A percentile compares a stretch with the other conserved stretches of the same genome.
Conservation (phyloP, 441 rosid species). For the Gossypium gossypioides region DNA sequence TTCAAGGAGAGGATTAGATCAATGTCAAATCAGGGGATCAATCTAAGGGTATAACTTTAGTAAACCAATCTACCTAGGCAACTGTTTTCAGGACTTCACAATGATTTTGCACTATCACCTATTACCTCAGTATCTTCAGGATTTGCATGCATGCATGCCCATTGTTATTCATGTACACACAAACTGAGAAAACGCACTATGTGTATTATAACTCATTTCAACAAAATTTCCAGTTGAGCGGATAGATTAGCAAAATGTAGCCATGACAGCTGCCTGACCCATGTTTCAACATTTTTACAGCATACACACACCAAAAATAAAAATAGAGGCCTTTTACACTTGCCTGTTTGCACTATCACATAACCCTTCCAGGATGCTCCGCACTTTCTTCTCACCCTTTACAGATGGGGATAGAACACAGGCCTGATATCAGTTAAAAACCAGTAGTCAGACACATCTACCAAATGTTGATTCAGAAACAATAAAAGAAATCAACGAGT, state of each 20-base stretch:
- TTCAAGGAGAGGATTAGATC: neutral
- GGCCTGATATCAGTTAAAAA: conserved; percentile 44
- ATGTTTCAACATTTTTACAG: neutral
- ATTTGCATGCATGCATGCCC: neutral
- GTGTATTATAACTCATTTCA: neutral
- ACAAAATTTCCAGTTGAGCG: neutral
- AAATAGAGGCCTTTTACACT: conserved; percentile 20
- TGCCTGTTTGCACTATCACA: conserved; percentile 73
- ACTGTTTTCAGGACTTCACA: neutral
- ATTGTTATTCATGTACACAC: neutral
- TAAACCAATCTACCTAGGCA: neutral
- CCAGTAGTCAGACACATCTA: conserved; percentile 12
- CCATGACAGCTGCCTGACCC: neutral
- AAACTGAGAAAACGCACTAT: neutral
- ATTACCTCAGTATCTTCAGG: neutral
- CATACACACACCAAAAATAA: neutral
- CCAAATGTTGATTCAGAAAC: conserved; percentile 8
- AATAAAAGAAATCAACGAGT: conserved; percentile 1
- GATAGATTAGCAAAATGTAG: neutral
- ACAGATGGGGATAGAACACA: conserved; percentile 75
- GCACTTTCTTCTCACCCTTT: conserved; percentile 91
- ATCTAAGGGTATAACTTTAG: neutral
- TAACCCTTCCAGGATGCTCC: conserved; percentile 75
- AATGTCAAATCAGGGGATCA: neutral
- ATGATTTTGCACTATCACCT: neutral